These are phyloP conservation scores for Talaromyces trachyspermus DNA, from an alignment of 495 filamentous ascomycete genomes.

Conservation along the genomic window DNA sequence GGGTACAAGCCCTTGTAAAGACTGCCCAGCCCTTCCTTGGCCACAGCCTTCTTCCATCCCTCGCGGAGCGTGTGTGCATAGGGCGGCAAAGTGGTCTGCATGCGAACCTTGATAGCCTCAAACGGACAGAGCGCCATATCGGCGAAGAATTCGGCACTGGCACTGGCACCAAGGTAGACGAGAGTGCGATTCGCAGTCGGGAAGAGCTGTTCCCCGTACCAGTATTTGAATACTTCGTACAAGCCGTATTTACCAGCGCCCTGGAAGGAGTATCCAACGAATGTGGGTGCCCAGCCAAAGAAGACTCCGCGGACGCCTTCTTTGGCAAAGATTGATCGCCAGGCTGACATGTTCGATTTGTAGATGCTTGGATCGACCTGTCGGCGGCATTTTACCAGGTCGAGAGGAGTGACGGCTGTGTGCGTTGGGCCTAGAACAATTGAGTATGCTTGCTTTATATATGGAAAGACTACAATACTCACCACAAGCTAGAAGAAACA, in stretches of 20 bases:
- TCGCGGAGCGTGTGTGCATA: conserved; percentile 54
- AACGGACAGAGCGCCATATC: conserved; percentile 62
- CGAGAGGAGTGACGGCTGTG: conserved; percentile 53
- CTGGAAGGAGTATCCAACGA: conserved; percentile 63
- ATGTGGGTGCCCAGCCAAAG: conserved; percentile 66
- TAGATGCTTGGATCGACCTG: conserved; percentile 69
- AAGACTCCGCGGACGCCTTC: conserved; percentile 65
- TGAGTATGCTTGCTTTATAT: no score
- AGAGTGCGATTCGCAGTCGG: conserved; percentile 54
- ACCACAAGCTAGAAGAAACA: conserved; percentile 51
- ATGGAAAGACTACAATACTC: conserved; percentile 10
- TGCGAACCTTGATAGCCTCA: conserved; percentile 66
- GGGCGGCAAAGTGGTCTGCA: conserved; percentile 64
- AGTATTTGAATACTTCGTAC: conserved; percentile 70
- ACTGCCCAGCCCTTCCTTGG: conserved; percentile 51
- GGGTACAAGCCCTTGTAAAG: conserved; percentile 65
- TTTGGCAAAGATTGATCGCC: conserved; percentile 54
- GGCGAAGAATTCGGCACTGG: conserved; percentile 61
- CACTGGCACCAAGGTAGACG: conserved; percentile 58
- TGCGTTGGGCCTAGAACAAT: conserved; percentile 48
- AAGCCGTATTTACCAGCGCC: conserved; percentile 74
- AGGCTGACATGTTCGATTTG: conserved; percentile 58
- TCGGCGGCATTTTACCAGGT: conserved; percentile 64
- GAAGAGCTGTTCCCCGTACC: conserved; percentile 58
- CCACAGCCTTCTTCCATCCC: conserved; percentile 53